These are phyloP conservation scores for Puccinia coronata DNA, from an alignment of 1,284 basidiomycete genomes.

Conservation along the genomic window DNA sequence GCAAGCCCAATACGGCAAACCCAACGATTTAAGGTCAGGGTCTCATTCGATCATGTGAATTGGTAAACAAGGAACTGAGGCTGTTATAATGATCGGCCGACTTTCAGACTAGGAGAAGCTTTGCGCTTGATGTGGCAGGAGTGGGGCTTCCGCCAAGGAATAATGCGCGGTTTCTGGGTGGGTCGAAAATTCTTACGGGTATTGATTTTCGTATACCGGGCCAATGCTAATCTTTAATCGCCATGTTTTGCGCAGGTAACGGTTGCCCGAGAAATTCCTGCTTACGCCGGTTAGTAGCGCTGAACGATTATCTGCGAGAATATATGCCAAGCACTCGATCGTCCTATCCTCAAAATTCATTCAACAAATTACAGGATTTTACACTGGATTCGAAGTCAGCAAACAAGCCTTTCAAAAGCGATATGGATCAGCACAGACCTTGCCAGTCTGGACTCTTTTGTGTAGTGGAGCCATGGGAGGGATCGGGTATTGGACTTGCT, in stretches of 20 bases:
- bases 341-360: slow-evolving; percentile 53
- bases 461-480: slow-evolving; percentile 85
- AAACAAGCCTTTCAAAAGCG: slow-evolving; percentile 72
- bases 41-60: background rate
- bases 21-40: slow-evolving; percentile 37
- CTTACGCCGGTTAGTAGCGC: slow-evolving; percentile 70
- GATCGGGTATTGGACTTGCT: slow-evolving; percentile 88
- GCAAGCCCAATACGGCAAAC: slow-evolving; percentile 82
- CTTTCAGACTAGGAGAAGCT: slow-evolving; percentile 60
- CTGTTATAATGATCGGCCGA: background rate
- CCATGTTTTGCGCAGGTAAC: slow-evolving; percentile 68
- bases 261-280: slow-evolving; percentile 85
- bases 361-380: slow-evolving; percentile 57
- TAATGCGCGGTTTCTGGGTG: slow-evolving; percentile 97
- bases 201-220: background rate
- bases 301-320: background rate
- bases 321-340: slow-evolving; percentile 63
- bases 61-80: background rate
- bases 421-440: slow-evolving; percentile 60
- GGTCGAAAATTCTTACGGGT: slow-evolving; percentile 52
- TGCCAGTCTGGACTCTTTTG: slow-evolving; percentile 87
- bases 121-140: slow-evolving; percentile 77
- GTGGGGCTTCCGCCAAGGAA: slow-evolving; percentile 79
- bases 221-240: background rate
- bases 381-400: slow-evolving; percentile 82